Evolutionary conservation across 75 land plant genomes (phyloP).

Genomic region (Azolla pinnata): DNA sequence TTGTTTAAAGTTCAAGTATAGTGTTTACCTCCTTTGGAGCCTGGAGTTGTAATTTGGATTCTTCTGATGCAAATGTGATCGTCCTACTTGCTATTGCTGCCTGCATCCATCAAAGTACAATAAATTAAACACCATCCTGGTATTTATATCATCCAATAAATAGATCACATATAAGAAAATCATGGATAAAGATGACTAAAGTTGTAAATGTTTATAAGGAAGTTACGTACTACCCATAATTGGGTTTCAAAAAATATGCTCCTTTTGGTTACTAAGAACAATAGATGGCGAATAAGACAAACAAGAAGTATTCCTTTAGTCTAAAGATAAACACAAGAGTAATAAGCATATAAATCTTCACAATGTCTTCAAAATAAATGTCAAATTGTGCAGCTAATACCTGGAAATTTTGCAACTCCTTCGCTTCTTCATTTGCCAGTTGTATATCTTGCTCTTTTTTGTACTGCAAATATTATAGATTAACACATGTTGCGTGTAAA

Average conservation of each 20-base stretch:
- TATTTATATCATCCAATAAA: not conserved
- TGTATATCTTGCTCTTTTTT: conserved; percentile 55
- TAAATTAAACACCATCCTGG: not conserved
- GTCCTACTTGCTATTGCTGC: conserved; percentile 26
- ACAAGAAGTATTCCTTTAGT: not conserved
- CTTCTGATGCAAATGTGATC: too few relatives aligned
- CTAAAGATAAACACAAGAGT: not conserved
- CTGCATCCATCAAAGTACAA: conserved; percentile 4
- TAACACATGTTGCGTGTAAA: not conserved
- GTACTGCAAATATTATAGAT: conserved; percentile 34
- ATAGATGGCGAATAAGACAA: too few relatives aligned
- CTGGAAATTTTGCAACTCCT: conserved; percentile 60
- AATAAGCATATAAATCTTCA: not conserved
- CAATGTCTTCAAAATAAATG: not conserved
- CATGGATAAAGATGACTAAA: conserved; percentile 3
- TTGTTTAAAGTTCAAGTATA: too few relatives aligned
- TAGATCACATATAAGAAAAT: too few relatives aligned
- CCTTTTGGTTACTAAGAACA: too few relatives aligned
- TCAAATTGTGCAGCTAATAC: conserved; percentile 20
- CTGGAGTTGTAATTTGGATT: too few relatives aligned
- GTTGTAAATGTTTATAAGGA: not conserved
- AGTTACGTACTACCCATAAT: too few relatives aligned
- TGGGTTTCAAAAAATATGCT: too few relatives aligned
- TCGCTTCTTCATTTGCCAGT: conserved; percentile 61
- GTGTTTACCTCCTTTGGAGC: too few relatives aligned